phyloP scores from a whole-genome alignment of 2,329 filamentous ascomycete genomes.

The Bipolaris oryzae region DNA sequence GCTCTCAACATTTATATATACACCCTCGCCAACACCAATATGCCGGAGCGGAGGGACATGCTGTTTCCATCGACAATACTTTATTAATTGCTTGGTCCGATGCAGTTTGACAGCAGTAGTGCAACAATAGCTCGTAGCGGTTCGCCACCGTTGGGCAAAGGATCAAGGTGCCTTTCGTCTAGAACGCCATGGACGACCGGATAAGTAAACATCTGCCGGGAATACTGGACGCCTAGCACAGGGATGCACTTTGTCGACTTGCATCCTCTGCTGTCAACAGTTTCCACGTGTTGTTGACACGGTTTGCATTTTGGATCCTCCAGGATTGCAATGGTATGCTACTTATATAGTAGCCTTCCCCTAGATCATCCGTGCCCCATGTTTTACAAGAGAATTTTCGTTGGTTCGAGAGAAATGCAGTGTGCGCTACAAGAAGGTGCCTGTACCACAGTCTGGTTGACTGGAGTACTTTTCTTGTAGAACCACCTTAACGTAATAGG shows the following conservation, averaged over 20 bases:
- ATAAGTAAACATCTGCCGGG: constrained; percentile 4
- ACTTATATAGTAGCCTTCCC: background rate
- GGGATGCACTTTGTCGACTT: background rate
- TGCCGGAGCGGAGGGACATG: constrained; percentile 9
- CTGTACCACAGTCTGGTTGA: background rate
- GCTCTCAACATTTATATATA: constrained; percentile 9
- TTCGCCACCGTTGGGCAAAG: background rate
- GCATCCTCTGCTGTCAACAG: background rate
- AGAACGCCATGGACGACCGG: constrained; percentile 4
- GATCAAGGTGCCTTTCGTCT: background rate
- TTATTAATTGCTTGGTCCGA: constrained; percentile 4
- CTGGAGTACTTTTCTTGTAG: background rate
- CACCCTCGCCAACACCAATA: background rate
- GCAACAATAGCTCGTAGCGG: background rate
- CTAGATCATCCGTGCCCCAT: background rate
- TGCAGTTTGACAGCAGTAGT: background rate
- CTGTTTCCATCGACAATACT: constrained; percentile 6
- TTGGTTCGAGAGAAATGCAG: background rate
- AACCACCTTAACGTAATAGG: background rate
- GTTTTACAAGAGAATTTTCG: background rate
- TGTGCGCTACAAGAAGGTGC: background rate
- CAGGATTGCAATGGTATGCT: background rate
- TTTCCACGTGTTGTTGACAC: background rate
- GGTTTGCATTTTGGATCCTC: background rate
- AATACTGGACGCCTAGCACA: background rate